Percentiles rank a stretch among this genome's conserved stretches.
Conservation (phyloP, 2,329 filamentous ascomycete genomes). For the Epichloe typhina region DNA sequence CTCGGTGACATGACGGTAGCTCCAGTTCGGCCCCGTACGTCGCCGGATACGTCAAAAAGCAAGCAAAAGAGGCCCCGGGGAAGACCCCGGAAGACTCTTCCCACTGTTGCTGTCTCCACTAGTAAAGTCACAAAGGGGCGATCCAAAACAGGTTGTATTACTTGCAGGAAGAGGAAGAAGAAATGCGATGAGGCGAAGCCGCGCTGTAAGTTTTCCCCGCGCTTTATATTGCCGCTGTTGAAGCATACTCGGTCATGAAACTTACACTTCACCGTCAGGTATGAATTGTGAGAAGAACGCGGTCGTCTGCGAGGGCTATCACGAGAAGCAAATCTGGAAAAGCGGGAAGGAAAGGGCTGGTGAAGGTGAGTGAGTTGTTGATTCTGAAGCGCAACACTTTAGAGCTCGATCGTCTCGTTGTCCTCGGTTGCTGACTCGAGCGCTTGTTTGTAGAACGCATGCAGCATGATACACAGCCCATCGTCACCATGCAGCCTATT, state of each 20-base stretch:
- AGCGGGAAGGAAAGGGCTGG: constrained; percentile 67
- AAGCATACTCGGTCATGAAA: background rate
- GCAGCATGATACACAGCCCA: constrained; percentile 34
- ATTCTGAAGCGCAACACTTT: background rate
- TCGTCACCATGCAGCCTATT: constrained; percentile 48
- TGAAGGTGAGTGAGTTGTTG: constrained; percentile 39
- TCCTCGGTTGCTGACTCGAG: background rate
- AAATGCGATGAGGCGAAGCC: constrained; percentile 60
- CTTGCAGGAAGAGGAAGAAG: constrained; percentile 56
- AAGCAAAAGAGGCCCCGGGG: constrained; percentile 58
- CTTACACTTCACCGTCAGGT: constrained; percentile 30
- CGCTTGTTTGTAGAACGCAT: constrained; percentile 27
- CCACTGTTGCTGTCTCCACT: constrained; percentile 40
- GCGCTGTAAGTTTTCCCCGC: constrained; percentile 32
- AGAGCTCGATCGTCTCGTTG: background rate
- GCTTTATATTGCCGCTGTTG: background rate
- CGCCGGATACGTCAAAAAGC: constrained; percentile 15
- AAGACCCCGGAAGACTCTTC: constrained; percentile 68
- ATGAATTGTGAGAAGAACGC: constrained; percentile 90
- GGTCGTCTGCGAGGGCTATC: constrained; percentile 82
- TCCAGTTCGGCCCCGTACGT: constrained; percentile 10
- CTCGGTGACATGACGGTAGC: constrained; percentile 38
- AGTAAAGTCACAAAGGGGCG: constrained; percentile 67
- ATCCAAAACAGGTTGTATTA: constrained; percentile 56
- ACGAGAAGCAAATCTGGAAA: constrained; percentile 75